Evolutionary conservation across 257 asterid genomes (phyloP).

Genomic region (Nicotiana tomentosiformis): DNA sequence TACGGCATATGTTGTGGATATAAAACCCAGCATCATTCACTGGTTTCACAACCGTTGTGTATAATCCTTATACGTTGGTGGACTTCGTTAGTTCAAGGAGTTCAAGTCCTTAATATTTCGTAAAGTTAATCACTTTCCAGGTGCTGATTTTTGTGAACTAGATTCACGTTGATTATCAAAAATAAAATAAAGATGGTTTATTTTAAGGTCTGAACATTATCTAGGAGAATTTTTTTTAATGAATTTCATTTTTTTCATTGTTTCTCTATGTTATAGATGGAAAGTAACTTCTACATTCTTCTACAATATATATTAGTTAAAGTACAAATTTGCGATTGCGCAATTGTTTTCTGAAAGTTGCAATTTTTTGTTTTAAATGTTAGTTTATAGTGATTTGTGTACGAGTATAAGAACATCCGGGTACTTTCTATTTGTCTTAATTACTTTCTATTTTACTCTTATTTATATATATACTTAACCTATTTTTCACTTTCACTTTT

Average conservation of each 20-base stretch:
- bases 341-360: too few relatives aligned
- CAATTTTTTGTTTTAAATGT: too few relatives aligned
- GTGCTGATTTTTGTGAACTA: neutral
- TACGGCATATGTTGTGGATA: neutral
- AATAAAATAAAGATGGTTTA: neutral
- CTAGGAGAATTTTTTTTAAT: neutral
- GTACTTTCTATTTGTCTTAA: too few relatives aligned
- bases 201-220: neutral
- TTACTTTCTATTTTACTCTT: too few relatives aligned
- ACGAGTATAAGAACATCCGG: too few relatives aligned
- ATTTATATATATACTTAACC: too few relatives aligned
- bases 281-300: neutral
- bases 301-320: neutral
- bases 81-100: neutral
- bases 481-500: too few relatives aligned
- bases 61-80: neutral
- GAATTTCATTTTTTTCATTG: neutral
- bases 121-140: neutral
- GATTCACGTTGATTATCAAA: neutral
- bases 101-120: neutral
- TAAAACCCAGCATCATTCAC: conserved; percentile 2
- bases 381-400: too few relatives aligned
- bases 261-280: neutral
- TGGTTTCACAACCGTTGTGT: neutral
- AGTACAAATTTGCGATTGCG: too few relatives aligned